Evolutionary conservation across 768 basidiomycete species (phyloP).

Genomic region (Paxillus rubicundulus): DNA sequence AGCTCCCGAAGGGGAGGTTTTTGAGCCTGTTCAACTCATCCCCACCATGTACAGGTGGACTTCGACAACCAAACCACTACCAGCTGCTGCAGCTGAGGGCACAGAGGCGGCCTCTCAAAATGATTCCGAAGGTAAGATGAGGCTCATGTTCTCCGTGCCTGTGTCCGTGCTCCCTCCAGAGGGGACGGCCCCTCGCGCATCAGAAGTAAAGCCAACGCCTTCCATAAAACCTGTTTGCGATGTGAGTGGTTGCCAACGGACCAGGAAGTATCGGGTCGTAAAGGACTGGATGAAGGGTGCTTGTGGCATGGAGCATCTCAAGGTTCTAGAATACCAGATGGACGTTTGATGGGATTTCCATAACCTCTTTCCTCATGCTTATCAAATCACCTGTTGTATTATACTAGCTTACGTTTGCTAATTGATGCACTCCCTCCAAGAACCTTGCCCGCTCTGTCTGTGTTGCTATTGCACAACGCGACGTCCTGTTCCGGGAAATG

Average conservation of each 20-base stretch:
- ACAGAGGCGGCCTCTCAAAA: slow-evolving; percentile 4
- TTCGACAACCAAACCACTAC: slow-evolving; percentile 45
- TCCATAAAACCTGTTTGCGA: slow-evolving; percentile 41
- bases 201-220: slow-evolving; percentile 11
- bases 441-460: too few relatives aligned
- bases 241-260: slow-evolving; percentile 52
- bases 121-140: slow-evolving; percentile 32
- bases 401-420: too few relatives aligned
- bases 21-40: slow-evolving; percentile 36
- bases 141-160: slow-evolving; percentile 56
- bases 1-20: slow-evolving; percentile 39
- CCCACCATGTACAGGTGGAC: slow-evolving; percentile 74
- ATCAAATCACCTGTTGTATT: too few relatives aligned
- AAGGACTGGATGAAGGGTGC: slow-evolving; percentile 56
- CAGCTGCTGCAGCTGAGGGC: slow-evolving; percentile 1
- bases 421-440: too few relatives aligned
- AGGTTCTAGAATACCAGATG: slow-evolving; percentile 43
- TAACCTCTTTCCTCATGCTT: too few relatives aligned
- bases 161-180: slow-evolving; percentile 21
- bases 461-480: too few relatives aligned
- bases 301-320: slow-evolving; percentile 68
- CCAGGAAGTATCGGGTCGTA: slow-evolving; percentile 64
- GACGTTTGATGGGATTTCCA: neutral
- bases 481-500: too few relatives aligned
- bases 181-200: slow-evolving; percentile 12